Conservation (phyloP, 768 basidiomycete genomes). For the Phaeolepiota aurea region DNA sequence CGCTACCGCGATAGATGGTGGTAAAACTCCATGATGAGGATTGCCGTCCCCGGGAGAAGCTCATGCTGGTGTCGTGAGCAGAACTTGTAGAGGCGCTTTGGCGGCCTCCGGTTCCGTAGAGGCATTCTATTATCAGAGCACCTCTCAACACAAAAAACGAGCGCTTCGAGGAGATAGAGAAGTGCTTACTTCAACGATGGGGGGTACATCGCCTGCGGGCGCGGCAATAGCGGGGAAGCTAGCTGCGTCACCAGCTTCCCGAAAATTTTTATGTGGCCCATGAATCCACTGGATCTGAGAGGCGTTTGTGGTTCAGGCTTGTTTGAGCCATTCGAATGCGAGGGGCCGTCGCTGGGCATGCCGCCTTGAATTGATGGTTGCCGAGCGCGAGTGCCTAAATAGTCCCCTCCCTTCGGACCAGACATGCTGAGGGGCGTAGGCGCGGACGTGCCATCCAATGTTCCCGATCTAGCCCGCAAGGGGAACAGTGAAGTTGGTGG, state of each 20-base stretch:
- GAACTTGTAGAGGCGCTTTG: slow-evolving; percentile 24
- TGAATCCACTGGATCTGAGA: slow-evolving; percentile 53
- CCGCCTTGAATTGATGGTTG: slow-evolving; percentile 34
- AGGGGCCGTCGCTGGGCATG: slow-evolving; percentile 40
- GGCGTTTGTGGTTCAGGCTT: slow-evolving; percentile 34
- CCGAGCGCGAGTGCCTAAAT: slow-evolving; percentile 40
- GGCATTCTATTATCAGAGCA: too few species aligned
- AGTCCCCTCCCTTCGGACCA: slow-evolving; percentile 31
- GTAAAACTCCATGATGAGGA: slow-evolving; percentile 68
- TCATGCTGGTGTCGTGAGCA: slow-evolving; percentile 45
- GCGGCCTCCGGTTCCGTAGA: not conserved
- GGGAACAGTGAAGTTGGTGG: slow-evolving; percentile 11
- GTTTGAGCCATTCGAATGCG: slow-evolving; percentile 28
- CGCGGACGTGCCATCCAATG: slow-evolving; percentile 24
- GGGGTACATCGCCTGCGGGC: too few species aligned
- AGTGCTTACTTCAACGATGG: too few species aligned
- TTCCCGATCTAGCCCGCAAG: slow-evolving; percentile 32
- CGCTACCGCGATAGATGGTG: slow-evolving; percentile 68
- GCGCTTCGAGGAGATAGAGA: too few species aligned
- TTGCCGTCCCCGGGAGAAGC: slow-evolving; percentile 49
- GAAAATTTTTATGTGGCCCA: slow-evolving; percentile 74
- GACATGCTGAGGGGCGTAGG: slow-evolving; percentile 12
- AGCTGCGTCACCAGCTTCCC: slow-evolving; percentile 46
- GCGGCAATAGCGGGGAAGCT: slow-evolving; percentile 18
- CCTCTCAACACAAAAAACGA: too few species aligned